A percentile compares a stretch with the other conserved stretches of the same genome.
Conservation (phyloP, 371 early-diverging fungal species). For the Zychaea mexicana region DNA sequence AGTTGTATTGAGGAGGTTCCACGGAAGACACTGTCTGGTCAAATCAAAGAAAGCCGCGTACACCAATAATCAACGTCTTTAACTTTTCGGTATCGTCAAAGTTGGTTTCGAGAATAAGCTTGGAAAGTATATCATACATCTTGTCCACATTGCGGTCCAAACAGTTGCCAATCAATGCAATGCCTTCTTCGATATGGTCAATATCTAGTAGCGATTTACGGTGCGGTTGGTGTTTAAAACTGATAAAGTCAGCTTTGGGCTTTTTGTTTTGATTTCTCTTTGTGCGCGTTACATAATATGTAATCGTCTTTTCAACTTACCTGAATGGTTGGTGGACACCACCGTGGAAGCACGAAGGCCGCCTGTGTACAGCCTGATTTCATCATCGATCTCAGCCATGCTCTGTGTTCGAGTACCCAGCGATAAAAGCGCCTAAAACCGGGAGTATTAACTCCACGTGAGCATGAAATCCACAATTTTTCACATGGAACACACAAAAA, state of each 20-base stretch:
- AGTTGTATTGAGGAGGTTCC: neutral
- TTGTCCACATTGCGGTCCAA: constrained; percentile 75
- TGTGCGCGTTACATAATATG: neutral
- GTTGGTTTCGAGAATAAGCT: constrained; percentile 73
- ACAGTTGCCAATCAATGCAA: constrained; percentile 64
- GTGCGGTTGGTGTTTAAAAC: no score
- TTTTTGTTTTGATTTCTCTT: neutral
- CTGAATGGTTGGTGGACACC: constrained; percentile 67
- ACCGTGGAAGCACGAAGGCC: constrained; percentile 77
- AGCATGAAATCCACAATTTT: constrained; percentile 2
- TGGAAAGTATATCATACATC: constrained; percentile 75
- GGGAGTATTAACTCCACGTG: neutral
- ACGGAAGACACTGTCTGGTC: no score
- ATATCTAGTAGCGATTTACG: no score
- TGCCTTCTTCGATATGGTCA: constrained; percentile 59
- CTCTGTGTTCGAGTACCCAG: constrained; percentile 78
- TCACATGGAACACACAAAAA: neutral
- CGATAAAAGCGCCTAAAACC: constrained; percentile 66
- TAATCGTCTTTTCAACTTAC: constrained; percentile 17
- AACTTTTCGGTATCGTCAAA: constrained; percentile 77
- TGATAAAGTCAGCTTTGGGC: no score
- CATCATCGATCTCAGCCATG: constrained; percentile 88
- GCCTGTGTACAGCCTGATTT: constrained; percentile 84
- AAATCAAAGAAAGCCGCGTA: constrained; percentile 28
- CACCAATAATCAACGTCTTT: constrained; percentile 72